Evolutionary conservation across 805 yeast species (phyloP).

Genomic region (Brettanomyces anomalus): DNA sequence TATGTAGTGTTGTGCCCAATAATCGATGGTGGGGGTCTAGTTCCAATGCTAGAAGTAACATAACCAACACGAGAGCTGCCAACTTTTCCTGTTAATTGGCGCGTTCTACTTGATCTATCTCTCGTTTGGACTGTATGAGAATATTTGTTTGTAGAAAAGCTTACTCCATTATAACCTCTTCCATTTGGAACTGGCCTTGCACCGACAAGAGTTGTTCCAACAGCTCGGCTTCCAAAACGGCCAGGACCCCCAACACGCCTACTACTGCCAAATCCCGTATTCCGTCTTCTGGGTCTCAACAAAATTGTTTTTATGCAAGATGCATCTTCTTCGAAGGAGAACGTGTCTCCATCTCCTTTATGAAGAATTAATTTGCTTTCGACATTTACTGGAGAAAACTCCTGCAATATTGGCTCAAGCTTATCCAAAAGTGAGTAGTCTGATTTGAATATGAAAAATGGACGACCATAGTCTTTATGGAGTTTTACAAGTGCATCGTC

Average conservation of each 20-base stretch:
- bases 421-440: constrained; percentile 62
- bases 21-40: background rate
- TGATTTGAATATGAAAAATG: constrained; percentile 73
- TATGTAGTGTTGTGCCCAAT: background rate
- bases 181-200: background rate
- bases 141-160: constrained; percentile 21
- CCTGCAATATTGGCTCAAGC: constrained; percentile 51
- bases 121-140: constrained; percentile 22
- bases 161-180: constrained; percentile 3
- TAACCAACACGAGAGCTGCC: background rate
- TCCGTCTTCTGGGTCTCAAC: constrained; percentile 12
- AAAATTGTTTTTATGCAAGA: constrained; percentile 13
- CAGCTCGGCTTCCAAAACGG: background rate
- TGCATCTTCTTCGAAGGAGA: constrained; percentile 15
- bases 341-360: background rate
- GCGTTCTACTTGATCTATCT: background rate
- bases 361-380: background rate
- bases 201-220: constrained; percentile 2
- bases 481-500: constrained; percentile 59
- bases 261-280: background rate
- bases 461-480: constrained; percentile 59
- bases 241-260: constrained; percentile 5
- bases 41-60: background rate
- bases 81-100: background rate
- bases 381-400: constrained; percentile 42